A percentile compares a stretch with the other conserved stretches of the same genome.
Evolutionary conservation across 2,329 filamentous ascomycete species (phyloP).

Genomic region (Stagonosporopsis chrysanthemi): DNA sequence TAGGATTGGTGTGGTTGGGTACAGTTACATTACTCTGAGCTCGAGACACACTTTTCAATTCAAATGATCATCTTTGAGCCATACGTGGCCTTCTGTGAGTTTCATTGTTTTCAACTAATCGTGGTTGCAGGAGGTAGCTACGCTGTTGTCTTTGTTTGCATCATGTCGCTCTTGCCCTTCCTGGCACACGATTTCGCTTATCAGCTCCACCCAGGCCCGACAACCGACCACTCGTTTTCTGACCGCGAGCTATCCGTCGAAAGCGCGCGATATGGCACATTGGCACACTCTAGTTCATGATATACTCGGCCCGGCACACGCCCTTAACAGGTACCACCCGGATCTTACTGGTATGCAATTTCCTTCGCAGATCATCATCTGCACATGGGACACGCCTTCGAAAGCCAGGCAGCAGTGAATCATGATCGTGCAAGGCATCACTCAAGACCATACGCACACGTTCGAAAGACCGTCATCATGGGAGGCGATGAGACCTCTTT

Average conservation of each 20-base stretch:
- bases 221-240: not conserved
- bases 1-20: not conserved
- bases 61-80: not conserved
- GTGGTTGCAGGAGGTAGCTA: not conserved
- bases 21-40: not conserved
- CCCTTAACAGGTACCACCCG: not conserved
- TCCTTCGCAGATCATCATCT: not conserved
- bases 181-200: not conserved
- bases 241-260: not conserved
- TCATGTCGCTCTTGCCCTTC: not conserved
- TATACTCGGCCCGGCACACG: not conserved
- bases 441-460: too few relatives aligned
- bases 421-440: not conserved
- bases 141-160: not conserved
- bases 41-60: not conserved
- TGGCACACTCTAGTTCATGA: not conserved
- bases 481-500: not conserved
- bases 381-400: not conserved
- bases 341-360: not conserved
- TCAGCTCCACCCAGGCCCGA: not conserved
- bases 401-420: not conserved
- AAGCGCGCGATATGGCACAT: not conserved
- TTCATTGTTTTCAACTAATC: not conserved
- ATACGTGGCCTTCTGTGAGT: not conserved
- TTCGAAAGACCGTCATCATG: too few relatives aligned